Conservation (phyloP, 768 basidiomycete species). For the Piloderma croceum region DNA sequence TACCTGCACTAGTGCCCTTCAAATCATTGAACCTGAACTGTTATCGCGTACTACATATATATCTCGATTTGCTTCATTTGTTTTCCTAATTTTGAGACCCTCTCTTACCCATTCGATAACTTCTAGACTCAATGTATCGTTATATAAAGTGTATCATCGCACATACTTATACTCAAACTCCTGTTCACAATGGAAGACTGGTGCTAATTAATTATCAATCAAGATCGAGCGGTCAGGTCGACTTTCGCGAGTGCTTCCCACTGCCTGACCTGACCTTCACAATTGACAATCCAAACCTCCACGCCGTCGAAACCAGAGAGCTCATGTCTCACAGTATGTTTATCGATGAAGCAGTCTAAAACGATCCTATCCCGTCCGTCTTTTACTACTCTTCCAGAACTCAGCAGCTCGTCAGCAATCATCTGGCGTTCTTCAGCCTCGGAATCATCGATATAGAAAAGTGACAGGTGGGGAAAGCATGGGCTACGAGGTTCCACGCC, state of each 20-base stretch:
- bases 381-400: conserved; percentile 7
- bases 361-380: conserved; percentile 20
- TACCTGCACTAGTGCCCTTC: too few relatives aligned
- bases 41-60: too few relatives aligned
- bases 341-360: conserved; percentile 28
- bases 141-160: too few relatives aligned
- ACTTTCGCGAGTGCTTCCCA: conserved; percentile 49
- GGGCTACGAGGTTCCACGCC: conserved; percentile 29
- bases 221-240: too few relatives aligned
- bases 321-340: conserved; percentile 19
- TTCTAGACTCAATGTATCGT: too few relatives aligned
- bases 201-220: too few relatives aligned
- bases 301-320: conserved; percentile 37
- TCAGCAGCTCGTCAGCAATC: conserved; percentile 39
- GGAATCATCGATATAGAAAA: conserved; percentile 66
- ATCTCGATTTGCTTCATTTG: too few relatives aligned
- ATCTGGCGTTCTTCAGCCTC: conserved; percentile 43
- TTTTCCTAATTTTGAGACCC: too few relatives aligned
- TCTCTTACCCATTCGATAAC: too few relatives aligned
- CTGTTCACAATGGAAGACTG: too few relatives aligned
- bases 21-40: too few relatives aligned
- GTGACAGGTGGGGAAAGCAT: conserved; percentile 62
- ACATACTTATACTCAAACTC: too few relatives aligned
- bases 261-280: conserved; percentile 52
- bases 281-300: conserved; percentile 57